Percentiles rank a stretch among this genome's conserved stretches.
Evolutionary conservation across 2,329 filamentous ascomycete genomes (phyloP).

Genomic region (Talaromyces sp.): DNA sequence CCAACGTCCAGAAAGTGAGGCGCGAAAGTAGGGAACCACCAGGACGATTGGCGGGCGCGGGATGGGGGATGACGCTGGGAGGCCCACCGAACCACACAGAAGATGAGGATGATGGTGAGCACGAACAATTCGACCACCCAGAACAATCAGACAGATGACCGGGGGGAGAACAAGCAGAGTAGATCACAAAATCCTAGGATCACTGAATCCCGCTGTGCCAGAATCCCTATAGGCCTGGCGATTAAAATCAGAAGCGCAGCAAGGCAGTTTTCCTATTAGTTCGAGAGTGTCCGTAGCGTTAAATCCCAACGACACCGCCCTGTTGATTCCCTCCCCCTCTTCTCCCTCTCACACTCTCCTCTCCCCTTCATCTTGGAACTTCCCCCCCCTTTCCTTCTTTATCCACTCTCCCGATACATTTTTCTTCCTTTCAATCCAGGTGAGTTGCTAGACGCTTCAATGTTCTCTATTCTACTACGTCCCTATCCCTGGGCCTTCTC

Average conservation of each 20-base stretch:
- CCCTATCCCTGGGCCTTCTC: conserved; percentile 4
- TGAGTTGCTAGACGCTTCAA: conserved; percentile 21
- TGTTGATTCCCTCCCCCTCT: conserved; percentile 29
- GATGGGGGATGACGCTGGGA: conserved; percentile 41
- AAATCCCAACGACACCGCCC: conserved; percentile 33
- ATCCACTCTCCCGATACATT: conserved; percentile 16
- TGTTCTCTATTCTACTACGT: conserved; percentile 8
- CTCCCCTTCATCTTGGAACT: conserved; percentile 15
- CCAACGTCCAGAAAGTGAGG: conserved; percentile 17
- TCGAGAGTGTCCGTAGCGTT: conserved; percentile 10
- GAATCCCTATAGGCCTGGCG: background rate
- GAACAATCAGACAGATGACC: background rate
- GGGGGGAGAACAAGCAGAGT: background rate
- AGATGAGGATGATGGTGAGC: conserved; percentile 14
- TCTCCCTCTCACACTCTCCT: conserved; percentile 19
- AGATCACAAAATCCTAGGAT: background rate
- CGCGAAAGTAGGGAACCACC: conserved; percentile 14
- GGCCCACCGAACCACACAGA: conserved; percentile 47
- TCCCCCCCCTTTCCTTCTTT: conserved; percentile 17
- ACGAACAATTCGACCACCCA: background rate
- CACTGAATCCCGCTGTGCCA: no score
- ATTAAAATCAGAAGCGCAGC: background rate
- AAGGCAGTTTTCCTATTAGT: background rate
- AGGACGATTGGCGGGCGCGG: conserved; percentile 37
- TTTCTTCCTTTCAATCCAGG: conserved; percentile 25